phyloP scores from a whole-genome alignment of 1,284 basidiomycete genomes.

The Peniophora sp. region DNA sequence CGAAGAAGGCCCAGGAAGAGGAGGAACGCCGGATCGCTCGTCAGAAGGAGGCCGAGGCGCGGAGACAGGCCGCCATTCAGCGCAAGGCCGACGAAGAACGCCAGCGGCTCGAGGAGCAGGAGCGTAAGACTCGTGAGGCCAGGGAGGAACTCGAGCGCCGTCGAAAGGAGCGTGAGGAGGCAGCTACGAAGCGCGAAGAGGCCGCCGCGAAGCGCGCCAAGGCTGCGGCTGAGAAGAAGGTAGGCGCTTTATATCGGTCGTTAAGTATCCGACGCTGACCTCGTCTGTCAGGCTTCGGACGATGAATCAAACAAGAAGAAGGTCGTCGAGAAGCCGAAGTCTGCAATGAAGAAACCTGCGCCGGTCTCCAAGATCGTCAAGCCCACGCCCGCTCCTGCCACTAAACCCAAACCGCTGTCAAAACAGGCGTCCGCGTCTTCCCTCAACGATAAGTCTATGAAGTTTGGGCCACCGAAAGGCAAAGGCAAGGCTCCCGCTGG shows the following conservation, averaged over 20 bases:
- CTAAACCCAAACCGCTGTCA: constrained; percentile 22
- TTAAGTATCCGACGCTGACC: constrained; percentile 4
- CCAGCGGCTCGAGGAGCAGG: constrained; percentile 50
- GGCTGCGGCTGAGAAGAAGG: constrained; percentile 46
- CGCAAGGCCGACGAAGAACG: constrained; percentile 78
- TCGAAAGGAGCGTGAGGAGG: constrained; percentile 69
- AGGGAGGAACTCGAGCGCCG: constrained; percentile 66
- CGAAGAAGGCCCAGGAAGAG: constrained; percentile 80
- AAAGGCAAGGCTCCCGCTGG: constrained; percentile 37
- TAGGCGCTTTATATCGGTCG: constrained; percentile 16
- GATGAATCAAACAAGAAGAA: constrained; percentile 68
- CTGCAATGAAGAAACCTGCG: constrained; percentile 44
- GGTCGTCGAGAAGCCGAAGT: constrained; percentile 45
- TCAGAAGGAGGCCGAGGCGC: constrained; percentile 72
- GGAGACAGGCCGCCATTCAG: constrained; percentile 62
- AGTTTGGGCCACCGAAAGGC: constrained; percentile 26
- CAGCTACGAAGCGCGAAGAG: constrained; percentile 67
- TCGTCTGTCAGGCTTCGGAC: constrained; percentile 38
- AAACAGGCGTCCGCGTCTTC: constrained; percentile 22
- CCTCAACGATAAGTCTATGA: constrained; percentile 10
- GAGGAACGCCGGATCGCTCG: constrained; percentile 71
- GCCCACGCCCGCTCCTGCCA: constrained; percentile 24
- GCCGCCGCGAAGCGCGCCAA: constrained; percentile 49
- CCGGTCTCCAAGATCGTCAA: constrained; percentile 37
- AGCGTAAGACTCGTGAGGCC: constrained; percentile 56